These are phyloP conservation scores for Inosperma sp. DNA, from an alignment of 768 basidiomycete species.

Conservation along the genomic window DNA sequence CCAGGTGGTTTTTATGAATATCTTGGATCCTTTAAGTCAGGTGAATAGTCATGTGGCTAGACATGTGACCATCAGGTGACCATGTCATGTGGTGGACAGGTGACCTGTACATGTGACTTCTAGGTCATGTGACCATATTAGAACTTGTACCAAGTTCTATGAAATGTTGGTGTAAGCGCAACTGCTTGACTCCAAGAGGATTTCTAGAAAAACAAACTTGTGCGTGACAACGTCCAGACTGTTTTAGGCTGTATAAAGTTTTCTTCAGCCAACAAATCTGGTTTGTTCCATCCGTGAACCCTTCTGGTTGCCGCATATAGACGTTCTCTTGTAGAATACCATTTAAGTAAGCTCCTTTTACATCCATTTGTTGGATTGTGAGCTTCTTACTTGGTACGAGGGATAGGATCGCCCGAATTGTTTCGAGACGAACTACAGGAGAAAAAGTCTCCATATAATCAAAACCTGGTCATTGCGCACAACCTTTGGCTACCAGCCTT, in stretches of 20 bases:
- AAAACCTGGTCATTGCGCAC: conserved; percentile 32
- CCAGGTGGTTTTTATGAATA: no score
- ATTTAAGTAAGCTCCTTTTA: conserved; percentile 4
- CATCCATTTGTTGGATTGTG: conserved; percentile 9
- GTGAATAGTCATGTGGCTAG: no score
- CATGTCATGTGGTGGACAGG: no score
- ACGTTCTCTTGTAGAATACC: background rate
- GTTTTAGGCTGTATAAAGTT: conserved; percentile 1
- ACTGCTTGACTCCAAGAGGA: no score
- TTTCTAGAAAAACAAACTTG: no score
- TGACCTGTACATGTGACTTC: no score
- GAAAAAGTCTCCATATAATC: conserved; percentile 34
- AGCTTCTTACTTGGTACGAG: conserved; percentile 5
- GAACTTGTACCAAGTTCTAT: no score
- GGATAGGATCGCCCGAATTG: conserved; percentile 20
- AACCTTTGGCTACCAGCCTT: conserved; percentile 37
- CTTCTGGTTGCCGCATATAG: conserved; percentile 2
- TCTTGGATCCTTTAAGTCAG: no score
- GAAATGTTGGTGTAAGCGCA: no score
- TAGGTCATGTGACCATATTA: no score
- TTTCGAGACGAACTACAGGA: conserved; percentile 23
- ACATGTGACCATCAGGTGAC: no score
- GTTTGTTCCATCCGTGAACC: background rate
- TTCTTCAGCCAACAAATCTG: background rate
- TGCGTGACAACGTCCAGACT: no score